Conservation (phyloP, 2,329 filamentous ascomycete species). For the Alternaria sp. region DNA sequence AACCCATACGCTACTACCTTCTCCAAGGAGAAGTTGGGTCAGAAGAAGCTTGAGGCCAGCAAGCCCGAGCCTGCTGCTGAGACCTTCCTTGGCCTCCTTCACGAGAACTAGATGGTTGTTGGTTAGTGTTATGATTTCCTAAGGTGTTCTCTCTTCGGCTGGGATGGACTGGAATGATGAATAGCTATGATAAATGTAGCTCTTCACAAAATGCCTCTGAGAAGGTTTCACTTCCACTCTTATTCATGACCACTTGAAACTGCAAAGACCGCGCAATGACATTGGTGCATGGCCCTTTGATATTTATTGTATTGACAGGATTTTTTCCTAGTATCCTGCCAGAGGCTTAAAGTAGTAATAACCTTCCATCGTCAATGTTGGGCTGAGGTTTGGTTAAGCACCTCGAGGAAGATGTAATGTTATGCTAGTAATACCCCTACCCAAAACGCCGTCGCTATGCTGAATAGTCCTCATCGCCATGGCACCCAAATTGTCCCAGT, state of each 20-base stretch:
- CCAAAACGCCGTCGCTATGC: slow-evolving; percentile 28
- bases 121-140: slow-evolving; percentile 34
- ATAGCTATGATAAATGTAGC: slow-evolving; percentile 43
- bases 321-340: not conserved
- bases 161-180: slow-evolving; percentile 35
- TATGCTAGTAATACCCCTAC: not conserved
- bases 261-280: not conserved
- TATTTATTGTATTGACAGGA: not conserved
- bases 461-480: no score
- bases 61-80: slow-evolving; percentile 67
- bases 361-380: not conserved
- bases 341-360: not conserved
- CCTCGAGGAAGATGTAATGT: not conserved
- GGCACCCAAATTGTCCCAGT: not conserved
- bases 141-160: slow-evolving; percentile 38
- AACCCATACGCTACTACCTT: slow-evolving; percentile 97
- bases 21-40: slow-evolving; percentile 82
- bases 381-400: not conserved
- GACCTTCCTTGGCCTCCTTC: slow-evolving; percentile 60
- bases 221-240: slow-evolving; percentile 32
- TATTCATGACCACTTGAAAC: slow-evolving; percentile 7
- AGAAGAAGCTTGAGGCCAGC: slow-evolving; percentile 68
- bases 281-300: not conserved
- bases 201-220: slow-evolving; percentile 38
- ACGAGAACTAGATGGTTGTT: slow-evolving; percentile 58